A percentile compares a stretch with the other conserved stretches of the same genome.
phyloP scores from a whole-genome alignment of 2,329 filamentous ascomycete genomes.

The Colletotrichum lini region DNA sequence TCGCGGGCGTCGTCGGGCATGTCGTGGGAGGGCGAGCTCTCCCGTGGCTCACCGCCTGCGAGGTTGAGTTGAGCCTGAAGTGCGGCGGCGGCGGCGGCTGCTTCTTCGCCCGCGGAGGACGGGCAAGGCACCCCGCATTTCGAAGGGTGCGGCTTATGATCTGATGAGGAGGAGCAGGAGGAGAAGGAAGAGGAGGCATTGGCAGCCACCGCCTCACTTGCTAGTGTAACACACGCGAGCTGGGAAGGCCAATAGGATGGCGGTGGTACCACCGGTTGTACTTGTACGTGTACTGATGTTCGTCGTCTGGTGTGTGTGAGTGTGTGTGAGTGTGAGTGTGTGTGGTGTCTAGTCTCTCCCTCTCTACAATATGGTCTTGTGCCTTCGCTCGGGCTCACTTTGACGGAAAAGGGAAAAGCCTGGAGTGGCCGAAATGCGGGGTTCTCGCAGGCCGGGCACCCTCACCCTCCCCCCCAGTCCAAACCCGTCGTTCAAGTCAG shows the following conservation, averaged over 20 bases:
- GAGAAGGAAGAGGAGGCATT: not conserved
- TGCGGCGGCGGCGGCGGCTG: not conserved
- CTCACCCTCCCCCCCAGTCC: not conserved
- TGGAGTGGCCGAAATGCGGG: slow-evolving; percentile 38
- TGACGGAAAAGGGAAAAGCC: slow-evolving; percentile 22
- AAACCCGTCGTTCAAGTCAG: slow-evolving; percentile 14
- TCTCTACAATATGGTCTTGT: not conserved
- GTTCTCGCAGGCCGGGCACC: slow-evolving; percentile 24
- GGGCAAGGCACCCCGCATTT: slow-evolving; percentile 36
- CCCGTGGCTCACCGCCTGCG: slow-evolving; percentile 18
- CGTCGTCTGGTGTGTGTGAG: slow-evolving; percentile 22
- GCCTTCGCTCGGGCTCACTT: not conserved
- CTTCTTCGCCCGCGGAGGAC: slow-evolving; percentile 4
- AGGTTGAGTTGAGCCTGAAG: slow-evolving; percentile 13
- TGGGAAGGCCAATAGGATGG: slow-evolving; percentile 15
- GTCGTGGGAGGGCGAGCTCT: slow-evolving; percentile 1
- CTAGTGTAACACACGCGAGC: not conserved
- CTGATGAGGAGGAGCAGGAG: slow-evolving; percentile 31
- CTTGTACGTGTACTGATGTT: slow-evolving; percentile 20
- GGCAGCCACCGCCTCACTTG: slow-evolving; percentile 13
- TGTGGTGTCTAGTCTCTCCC: not conserved
- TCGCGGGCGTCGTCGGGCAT: not conserved
- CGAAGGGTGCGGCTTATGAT: slow-evolving; percentile 25
- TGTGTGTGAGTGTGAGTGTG: too few species aligned
- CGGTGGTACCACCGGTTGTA: slow-evolving; percentile 28